These are phyloP conservation scores for Dicorynia guianensis DNA, from an alignment of 306 rosid species.

Conservation along the genomic window DNA sequence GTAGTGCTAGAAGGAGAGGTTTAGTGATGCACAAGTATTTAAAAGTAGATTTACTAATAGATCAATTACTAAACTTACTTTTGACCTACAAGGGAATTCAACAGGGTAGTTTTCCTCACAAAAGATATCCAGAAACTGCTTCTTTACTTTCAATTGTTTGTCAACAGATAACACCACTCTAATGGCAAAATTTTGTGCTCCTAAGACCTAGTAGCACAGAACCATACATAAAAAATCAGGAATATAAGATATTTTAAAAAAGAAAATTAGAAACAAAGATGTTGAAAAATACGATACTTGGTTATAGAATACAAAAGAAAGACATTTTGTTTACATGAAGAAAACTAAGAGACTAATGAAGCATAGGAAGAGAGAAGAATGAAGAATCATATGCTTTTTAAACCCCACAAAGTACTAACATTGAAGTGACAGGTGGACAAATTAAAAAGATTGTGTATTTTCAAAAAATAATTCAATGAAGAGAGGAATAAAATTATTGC, in stretches of 20 bases:
- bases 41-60: not conserved
- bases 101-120: constrained; percentile 54
- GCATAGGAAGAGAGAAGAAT: too few relatives aligned
- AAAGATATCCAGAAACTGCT: constrained; percentile 57
- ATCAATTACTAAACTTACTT: constrained; percentile 49
- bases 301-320: too few relatives aligned
- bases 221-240: constrained; percentile 8
- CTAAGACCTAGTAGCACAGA: constrained; percentile 54
- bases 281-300: too few relatives aligned
- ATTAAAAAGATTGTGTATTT: too few relatives aligned
- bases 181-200: constrained; percentile 61
- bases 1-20: not conserved
- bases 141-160: constrained; percentile 60
- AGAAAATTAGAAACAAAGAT: too few relatives aligned
- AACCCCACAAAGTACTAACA: too few relatives aligned
- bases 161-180: constrained; percentile 63
- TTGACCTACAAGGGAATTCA: constrained; percentile 62
- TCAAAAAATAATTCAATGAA: too few relatives aligned
- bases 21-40: not conserved
- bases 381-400: too few relatives aligned
- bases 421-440: too few relatives aligned
- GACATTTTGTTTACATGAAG: too few relatives aligned
- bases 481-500: too few relatives aligned
- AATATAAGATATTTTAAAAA: not conserved
- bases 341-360: too few relatives aligned